Base-by-base conservation (phyloP, 805 yeast species). In the Suhomyces sp. region DNA sequence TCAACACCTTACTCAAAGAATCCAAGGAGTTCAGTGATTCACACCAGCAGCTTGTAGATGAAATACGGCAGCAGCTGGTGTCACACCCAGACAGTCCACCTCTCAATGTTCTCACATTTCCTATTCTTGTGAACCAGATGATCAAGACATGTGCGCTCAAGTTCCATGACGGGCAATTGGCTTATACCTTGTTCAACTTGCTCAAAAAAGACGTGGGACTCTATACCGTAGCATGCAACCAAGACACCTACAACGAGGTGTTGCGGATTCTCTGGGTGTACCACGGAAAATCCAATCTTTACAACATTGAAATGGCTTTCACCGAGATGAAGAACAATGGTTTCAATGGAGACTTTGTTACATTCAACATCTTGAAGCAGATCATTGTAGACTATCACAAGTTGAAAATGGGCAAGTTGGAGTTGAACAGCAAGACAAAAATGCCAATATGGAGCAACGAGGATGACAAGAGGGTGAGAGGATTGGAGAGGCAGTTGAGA, bases 281-380 rank as follows among this genome's bases (percentile, higher is more conserved):
- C 56, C 60, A 59, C 46, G 79, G 79, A 17, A 72, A 71, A 54
- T 57, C 69, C 9, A 65, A 64, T 46, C 54, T 74, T 22, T 66
- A 66, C 51, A 69, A 65, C 19, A 60, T 75, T 21, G 78, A 73
- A 58, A 65, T 62, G 53, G 56, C 64, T 1, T 58, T 58, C 25
- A 61, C 64, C 48, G 79, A 75, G 55, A 75, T 75, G 79, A 53
- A 59, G 29, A 71, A 72, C 52, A 72, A 71, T 53, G 79, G 79
- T 21, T 72, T 71, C 50, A 47, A 52, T 21, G 79, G 79, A 2
- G 72, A 75, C 48, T 39, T 62, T 25, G 49, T 53, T 25, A 75
- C 79, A 1, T 70, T 68, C 52, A 64, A 67, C 39, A 67, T 72
- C 22, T 48, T 75, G 41, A 69, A 66, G 53, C 67, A 66, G 48